Conservation (phyloP, 2,329 filamentous ascomycete species). For the Zasmidium cellare region DNA sequence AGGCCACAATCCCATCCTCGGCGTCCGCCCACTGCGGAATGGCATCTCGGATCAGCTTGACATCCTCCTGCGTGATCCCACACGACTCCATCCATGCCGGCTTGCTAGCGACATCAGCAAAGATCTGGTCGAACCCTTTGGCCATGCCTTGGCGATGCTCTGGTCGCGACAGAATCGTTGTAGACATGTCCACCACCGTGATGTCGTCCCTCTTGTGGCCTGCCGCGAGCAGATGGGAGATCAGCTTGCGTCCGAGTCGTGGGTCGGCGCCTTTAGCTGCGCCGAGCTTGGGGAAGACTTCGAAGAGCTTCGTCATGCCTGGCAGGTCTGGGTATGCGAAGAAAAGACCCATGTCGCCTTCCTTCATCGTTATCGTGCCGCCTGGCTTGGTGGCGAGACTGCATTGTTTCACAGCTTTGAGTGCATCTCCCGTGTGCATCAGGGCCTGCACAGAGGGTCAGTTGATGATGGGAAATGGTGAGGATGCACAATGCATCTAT, state of each 20-base stretch:
- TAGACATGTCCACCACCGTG: not conserved
- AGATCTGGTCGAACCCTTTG: constrained; percentile 4
- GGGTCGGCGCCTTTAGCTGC: constrained; percentile 9
- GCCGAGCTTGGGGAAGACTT: constrained; percentile 12
- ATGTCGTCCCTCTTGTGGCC: constrained; percentile 7
- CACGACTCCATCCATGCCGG: constrained; percentile 6
- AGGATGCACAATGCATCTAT: not conserved
- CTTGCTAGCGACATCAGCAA: constrained; percentile 4
- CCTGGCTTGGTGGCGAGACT: constrained; percentile 4
- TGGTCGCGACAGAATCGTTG: not conserved
- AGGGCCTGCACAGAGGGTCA: constrained; percentile 4
- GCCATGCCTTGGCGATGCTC: constrained; percentile 3
- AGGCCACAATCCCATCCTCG: constrained; percentile 10
- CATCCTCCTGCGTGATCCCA: constrained; percentile 1
- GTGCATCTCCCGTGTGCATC: constrained; percentile 13
- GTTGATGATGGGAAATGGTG: not conserved
- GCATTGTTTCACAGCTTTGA: constrained; percentile 6
- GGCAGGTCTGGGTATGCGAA: constrained; percentile 10
- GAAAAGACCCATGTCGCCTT: constrained; percentile 17
- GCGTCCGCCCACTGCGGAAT: constrained; percentile 10
- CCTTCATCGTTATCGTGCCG: constrained; percentile 7
- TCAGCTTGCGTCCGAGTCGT: constrained; percentile 3
- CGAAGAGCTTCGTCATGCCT: constrained; percentile 10
- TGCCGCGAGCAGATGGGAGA: constrained; percentile 5
- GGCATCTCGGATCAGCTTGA: constrained; percentile 7